Evolutionary conservation across 2,329 filamentous ascomycete genomes (phyloP), one percentile per base, ranked within the genome.

Genomic region (Fusarium cicatricum): DNA sequence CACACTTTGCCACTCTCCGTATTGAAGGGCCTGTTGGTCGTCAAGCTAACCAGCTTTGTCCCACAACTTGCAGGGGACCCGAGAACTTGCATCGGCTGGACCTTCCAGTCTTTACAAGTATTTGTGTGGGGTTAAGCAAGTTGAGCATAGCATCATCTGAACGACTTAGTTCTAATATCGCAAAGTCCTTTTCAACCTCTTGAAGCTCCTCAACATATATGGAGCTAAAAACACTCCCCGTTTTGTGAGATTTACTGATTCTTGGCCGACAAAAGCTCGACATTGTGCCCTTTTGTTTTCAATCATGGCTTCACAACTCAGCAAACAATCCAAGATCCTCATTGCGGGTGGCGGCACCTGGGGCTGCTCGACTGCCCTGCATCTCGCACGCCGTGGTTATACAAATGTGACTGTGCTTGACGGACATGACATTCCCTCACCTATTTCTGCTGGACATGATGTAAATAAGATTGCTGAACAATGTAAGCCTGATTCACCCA

Each of bases 271-370:
- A 31, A 31, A 11, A 31, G 3, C 28, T 31, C 12, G 10, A 9
- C 4, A 14, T 14, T 11, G 28, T 4, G 5, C 3, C 11, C 28
- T 16, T 21, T 2, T 11, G 5, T 21, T 17, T 31, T 10, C 8
- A n/a, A 31, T 1, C 8, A 50, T 64, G 60, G 34, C 49, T 2
- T 14, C 55, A 23, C 3, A 12, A 29, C 56, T 64, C 4, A 47
- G 3, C 33, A 64, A 58, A 37, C 42, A 55, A 19, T 64, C 60
- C 1, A 38, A 32, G 3, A 52, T 64, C 9, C 56, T 64, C 17
- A 63, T 64, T n/a, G 40, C 60, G 4, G 60, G 61, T 12, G 61
- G 61, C 11, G 61, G 60, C 28, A 64, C 61, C 5, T 64, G 61
- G 61, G 61, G 61, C 19, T 63, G 46, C 4, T 64, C 61, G 23